Base-by-base conservation (phyloP, 192 early-diverging fungal genomes). In the Diversispora eburnea region DNA sequence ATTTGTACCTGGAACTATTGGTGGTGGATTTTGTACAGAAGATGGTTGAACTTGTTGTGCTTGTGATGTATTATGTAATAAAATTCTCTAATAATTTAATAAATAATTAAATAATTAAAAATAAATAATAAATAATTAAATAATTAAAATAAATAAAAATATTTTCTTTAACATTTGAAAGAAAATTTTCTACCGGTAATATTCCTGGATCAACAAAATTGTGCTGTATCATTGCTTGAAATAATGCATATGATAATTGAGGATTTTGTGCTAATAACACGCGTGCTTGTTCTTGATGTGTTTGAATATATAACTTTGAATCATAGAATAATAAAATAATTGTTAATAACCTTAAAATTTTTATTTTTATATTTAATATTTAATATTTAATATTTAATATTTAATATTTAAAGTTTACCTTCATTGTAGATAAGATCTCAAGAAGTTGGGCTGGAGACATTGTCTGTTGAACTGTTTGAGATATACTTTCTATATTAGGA, bases 241-340 rank as follows among this genome's bases (percentile, higher is more conserved):
- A 94, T 39, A 95, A 76, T 3, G 91, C 92, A 80, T 93, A 96
- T 6, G 92, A 80, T 0, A 94, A 76, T 75, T 91, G 92, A 22
- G 94, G 94, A 72, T 96, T 92, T n/a, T 81, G 70, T 7, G 77
- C 79, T n/a, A 96, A 79, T 4, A 95, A 78, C 7, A 85, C 77
- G 56, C 85, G 87, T 7, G 90, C 86, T 67, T 88, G 82, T n/a
- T 91, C 90, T 3, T 90, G 87, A 51, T 82, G 74, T n/a, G 19
- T 82, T 41, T 79, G 67, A 22, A 79, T 77, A 43, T 79, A 62
- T 2, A 81, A 77, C 69, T 82, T 75, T 43, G 69, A 66, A 57
- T 74, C 66, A 33, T 33, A 41, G 74, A 4, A 12, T 41, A 25
- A 7, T 61, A 3, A 45, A 9, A 13, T 10, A 8, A 45, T 46